Evolutionary conservation across 208 protist species (phyloP).

Genomic region (Leishmania braziliensis): DNA sequence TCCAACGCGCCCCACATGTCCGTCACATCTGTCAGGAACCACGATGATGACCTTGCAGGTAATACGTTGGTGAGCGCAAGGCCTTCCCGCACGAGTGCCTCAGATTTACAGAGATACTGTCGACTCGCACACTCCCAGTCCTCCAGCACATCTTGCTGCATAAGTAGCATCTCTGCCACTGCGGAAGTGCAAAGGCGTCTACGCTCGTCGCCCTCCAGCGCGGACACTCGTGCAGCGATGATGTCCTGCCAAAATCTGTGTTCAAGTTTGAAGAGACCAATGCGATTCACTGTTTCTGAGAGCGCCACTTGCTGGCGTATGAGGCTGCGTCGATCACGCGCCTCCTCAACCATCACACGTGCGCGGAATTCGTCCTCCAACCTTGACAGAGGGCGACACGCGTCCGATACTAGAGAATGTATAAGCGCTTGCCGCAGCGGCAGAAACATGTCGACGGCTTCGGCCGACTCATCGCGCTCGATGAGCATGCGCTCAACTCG

Average conservation of each 20-base stretch:
- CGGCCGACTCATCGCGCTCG: slow-evolving; percentile 21
- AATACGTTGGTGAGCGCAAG: not conserved
- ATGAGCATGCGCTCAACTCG: slow-evolving; percentile 24
- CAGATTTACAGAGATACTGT: not conserved
- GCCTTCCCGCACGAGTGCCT: slow-evolving; percentile 6
- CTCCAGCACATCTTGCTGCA: slow-evolving; percentile 3
- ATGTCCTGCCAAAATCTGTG: not conserved
- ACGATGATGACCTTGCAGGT: not conserved
- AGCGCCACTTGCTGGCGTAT: slow-evolving; percentile 2
- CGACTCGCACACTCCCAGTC: slow-evolving; percentile 5
- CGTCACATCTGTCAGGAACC: not conserved
- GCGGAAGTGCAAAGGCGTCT: slow-evolving; percentile 6
- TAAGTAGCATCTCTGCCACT: not conserved
- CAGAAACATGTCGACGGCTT: slow-evolving; percentile 16
- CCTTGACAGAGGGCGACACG: slow-evolving; percentile 7
- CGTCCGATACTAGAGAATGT: slow-evolving; percentile 15
- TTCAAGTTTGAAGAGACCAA: slow-evolving; percentile 4
- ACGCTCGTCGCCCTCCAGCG: slow-evolving; percentile 5
- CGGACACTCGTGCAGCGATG: slow-evolving; percentile 1
- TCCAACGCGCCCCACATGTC: slow-evolving; percentile 13
- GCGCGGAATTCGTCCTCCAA: slow-evolving; percentile 21
- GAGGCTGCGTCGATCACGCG: not conserved
- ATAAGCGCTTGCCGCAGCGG: slow-evolving; percentile 14
- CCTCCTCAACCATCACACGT: slow-evolving; percentile 7
- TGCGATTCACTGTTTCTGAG: not conserved